Evolutionary conservation across 768 basidiomycete genomes (phyloP).

Genomic region (Sarcomyxa edulis): DNA sequence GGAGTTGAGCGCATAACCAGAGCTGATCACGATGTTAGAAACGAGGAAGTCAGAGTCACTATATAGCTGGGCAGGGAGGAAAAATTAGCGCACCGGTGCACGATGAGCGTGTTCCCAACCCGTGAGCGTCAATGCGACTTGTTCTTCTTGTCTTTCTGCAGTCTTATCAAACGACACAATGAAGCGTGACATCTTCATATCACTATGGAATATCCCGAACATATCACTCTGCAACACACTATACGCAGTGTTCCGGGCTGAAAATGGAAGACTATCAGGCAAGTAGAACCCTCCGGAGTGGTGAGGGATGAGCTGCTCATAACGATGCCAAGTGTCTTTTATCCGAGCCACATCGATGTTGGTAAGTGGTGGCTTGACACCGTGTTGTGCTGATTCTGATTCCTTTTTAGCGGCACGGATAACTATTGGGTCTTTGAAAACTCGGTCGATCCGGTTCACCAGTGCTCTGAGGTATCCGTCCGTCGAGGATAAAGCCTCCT

Average conservation of each 20-base stretch:
- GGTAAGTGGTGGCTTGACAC: conserved; percentile 11
- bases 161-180: conserved; percentile 15
- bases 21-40: no score
- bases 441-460: conserved; percentile 17
- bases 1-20: conserved; percentile 26
- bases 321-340: conserved; percentile 20
- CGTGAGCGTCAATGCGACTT: conserved; percentile 14
- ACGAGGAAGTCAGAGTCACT: no score
- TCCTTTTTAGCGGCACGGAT: conserved; percentile 6
- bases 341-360: conserved; percentile 15
- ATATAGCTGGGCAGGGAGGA: no score
- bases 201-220: conserved; percentile 20
- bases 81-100: no score
- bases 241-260: conserved; percentile 17
- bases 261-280: conserved; percentile 15
- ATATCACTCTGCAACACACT: conserved; percentile 16
- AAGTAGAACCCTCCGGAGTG: conserved; percentile 25
- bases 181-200: conserved; percentile 25
- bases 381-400: no score
- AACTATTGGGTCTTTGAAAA: conserved; percentile 15
- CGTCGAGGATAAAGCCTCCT: conserved; percentile 15
- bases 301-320: conserved; percentile 16
- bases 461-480: conserved; percentile 22
- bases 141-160: conserved; percentile 6
- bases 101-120: conserved; percentile 25